Base-by-base conservation (phyloP, 345 rosid species). In the Eucalyptus pauciflora region DNA sequence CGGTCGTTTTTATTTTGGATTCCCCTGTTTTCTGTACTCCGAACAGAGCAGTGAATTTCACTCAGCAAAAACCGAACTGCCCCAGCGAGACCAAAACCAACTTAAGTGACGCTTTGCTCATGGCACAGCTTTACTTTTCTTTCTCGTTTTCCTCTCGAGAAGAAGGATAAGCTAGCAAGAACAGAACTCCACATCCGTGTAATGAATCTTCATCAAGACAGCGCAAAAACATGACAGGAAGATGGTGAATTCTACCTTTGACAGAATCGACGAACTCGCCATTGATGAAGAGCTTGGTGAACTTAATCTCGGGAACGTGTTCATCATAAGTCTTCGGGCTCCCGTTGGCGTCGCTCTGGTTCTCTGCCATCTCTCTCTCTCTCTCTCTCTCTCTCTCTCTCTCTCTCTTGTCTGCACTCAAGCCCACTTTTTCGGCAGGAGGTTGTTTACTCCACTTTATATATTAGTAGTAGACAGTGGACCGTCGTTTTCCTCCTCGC, bases 281-380 rank as follows among this genome's bases (percentile, higher is more conserved):
- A 88, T 94, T 94, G 89, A 96, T 93, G 94, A 94, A 96, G 79
- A 96, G 94, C 89, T 93, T 94, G 6, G 93, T 95, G 92, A 95
- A 96, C 89, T 93, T 95, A 12, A 95, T 92, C 80, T 93, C 88
- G 20, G 97, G 98, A 12, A 94, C 87, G 88, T 88, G 90, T 79
- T 71, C 7, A 43, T 76, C 62, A 31, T 45, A 88, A 87, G 86
- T 79, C 56, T 71, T 90, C 4, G 89, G n/a, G 85, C 41, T 91
- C 88, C 93, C 97, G 90, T 93, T 94, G 90, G 86, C 52, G 5
- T 51, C 48, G 81, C 18, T 24, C 81, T 69, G 88, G 86, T 49
- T 87, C 87, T 37, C 88, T 37, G 90, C 95, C 96, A 94, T 95
- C 58, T 89, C 87, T 90, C 29, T 56, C 27, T 56, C 56, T 88